A percentile compares a stretch with the other conserved stretches of the same genome.
Evolutionary conservation across 768 basidiomycete species (phyloP).

Genomic region (Agaricus blazei): DNA sequence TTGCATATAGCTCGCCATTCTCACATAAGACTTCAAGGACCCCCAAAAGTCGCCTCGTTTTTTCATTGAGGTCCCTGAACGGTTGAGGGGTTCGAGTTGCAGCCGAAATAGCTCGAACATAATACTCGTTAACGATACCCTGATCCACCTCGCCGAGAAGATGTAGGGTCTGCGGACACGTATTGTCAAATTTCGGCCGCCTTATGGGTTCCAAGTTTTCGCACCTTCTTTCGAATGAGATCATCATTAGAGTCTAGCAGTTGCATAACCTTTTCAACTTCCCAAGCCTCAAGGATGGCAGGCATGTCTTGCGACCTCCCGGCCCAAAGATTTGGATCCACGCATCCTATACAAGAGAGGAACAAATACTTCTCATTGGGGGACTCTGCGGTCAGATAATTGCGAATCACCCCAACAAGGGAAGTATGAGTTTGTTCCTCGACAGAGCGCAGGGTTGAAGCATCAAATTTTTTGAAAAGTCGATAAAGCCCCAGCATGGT

Average conservation of each 20-base stretch:
- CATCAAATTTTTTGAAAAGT: slow-evolving; percentile 23
- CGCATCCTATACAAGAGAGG: slow-evolving; percentile 53
- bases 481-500: slow-evolving; percentile 33
- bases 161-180: slow-evolving; percentile 46
- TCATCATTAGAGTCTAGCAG: slow-evolving; percentile 57
- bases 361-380: slow-evolving; percentile 65
- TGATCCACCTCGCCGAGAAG: slow-evolving; percentile 56
- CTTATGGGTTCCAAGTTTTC: neutral
- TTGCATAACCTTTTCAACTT: slow-evolving; percentile 70
- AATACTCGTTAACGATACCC: slow-evolving; percentile 52
- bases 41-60: slow-evolving; percentile 37
- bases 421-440: slow-evolving; percentile 23
- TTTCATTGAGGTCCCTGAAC: slow-evolving; percentile 21
- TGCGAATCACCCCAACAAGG: slow-evolving; percentile 45
- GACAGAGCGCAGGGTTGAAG: slow-evolving; percentile 21
- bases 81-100: neutral
- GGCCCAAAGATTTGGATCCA: slow-evolving; percentile 64
- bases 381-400: slow-evolving; percentile 51
- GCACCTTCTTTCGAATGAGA: slow-evolving; percentile 54
- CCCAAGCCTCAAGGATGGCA: slow-evolving; percentile 60
- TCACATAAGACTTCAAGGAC: slow-evolving; percentile 40
- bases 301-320: slow-evolving; percentile 48
- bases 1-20: slow-evolving; percentile 59
- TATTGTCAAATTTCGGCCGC: neutral
- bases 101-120: slow-evolving; percentile 25